These are phyloP conservation scores for Colletotrichum sp. DNA, from an alignment of 2,329 filamentous ascomycete species.

Conservation along the genomic window DNA sequence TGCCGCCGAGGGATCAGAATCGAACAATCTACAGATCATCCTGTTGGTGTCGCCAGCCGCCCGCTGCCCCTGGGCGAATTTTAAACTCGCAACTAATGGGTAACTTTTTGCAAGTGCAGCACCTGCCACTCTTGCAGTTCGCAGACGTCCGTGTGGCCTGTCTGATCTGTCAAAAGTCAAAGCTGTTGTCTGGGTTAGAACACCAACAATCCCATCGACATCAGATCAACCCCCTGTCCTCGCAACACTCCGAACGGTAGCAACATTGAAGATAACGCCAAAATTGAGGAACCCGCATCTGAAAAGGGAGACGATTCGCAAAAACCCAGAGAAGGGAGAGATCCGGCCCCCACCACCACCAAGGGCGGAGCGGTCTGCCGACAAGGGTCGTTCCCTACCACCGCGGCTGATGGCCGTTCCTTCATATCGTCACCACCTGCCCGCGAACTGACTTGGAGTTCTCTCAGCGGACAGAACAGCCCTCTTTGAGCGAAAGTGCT, in stretches of 20 bases:
- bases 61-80: neutral
- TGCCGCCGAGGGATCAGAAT: neutral
- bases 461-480: neutral
- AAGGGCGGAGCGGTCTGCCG: neutral
- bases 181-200: neutral
- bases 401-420: neutral
- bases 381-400: neutral
- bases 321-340: neutral
- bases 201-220: neutral
- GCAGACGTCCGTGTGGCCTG: neutral
- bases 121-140: neutral
- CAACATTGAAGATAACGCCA: neutral
- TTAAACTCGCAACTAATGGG: neutral
- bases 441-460: neutral
- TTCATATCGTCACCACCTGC: neutral
- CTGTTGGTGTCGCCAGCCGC: neutral
- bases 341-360: neutral
- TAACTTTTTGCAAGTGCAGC: neutral
- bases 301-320: neutral
- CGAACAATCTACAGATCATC: neutral
- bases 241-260: neutral
- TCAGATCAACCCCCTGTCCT: neutral
- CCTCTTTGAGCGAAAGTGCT: neutral
- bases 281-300: neutral
- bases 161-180: slow-evolving; percentile 1